Base-by-base conservation (phyloP, 208 protist genomes). In the Strigomonas galati region DNA sequence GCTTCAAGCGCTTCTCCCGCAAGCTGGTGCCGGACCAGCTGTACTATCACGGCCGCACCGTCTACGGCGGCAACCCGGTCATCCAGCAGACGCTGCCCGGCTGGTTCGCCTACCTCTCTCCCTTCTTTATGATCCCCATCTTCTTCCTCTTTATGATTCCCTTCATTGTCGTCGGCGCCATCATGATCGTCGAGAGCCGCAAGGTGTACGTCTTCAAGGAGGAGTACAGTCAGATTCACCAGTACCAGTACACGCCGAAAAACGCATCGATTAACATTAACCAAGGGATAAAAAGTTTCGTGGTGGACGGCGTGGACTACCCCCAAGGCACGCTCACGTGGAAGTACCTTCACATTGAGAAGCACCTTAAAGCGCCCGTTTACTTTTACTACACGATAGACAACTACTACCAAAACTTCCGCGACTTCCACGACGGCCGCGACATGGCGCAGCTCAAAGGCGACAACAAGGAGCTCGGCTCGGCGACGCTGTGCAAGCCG, bases 401-500 rank as follows among this genome's bases (percentile, higher is more conserved):
- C 21, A 97, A 98, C 67, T 98, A 98, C 66, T 98, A 97, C 78
- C 98, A 99, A 71, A 99, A 99, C 74, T 90, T 98, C 75, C 78
- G 97, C 37, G 74, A 85, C 51, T 99, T 99, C 78, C 88, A 90
- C 67, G 62, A 84, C 31, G 81, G 85, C 31, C 72, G 82, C 27
- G 80, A 66, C 31, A 75, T 67, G 37, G 32, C 64, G 66, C 88
- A 95, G 79, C 67, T 97, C 27, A 60, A 40, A 19, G 92, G 90
- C 12, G 74, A 70, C 35, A 32, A 69, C 14, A 76, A 67, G 10
- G 35, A 40, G 35, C 48, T 70, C 12, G 72, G 68, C 12, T 57
- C 54, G 17, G 67, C 67, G 4, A 65, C 74, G 57, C 58, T 74
- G 53, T 96, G 91, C 56, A 15, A 74, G 43, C 91, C 91, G 15